These are phyloP conservation scores for Friedmanniomyces simplex DNA, from an alignment of 495 filamentous ascomycete species.

Conservation along the genomic window DNA sequence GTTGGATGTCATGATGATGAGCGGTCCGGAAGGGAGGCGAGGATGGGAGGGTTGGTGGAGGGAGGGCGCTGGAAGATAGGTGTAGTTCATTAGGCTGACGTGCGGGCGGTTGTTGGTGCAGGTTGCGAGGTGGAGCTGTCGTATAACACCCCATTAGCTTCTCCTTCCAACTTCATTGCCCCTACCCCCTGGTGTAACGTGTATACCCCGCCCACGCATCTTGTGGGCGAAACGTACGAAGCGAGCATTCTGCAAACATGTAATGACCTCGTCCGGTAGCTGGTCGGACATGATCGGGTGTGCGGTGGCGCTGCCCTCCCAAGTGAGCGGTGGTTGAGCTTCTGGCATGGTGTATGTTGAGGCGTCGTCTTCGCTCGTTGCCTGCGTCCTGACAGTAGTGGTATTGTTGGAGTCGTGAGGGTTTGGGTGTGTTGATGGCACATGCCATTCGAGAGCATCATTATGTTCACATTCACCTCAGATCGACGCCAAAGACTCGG, in stretches of 20 bases:
- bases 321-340: constrained; percentile 19
- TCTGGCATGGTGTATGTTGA: not conserved
- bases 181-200: too few relatives aligned
- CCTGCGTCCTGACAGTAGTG: too few relatives aligned
- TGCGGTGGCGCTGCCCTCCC: constrained; percentile 13
- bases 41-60: constrained; percentile 32
- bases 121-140: constrained; percentile 90
- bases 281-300: constrained; percentile 50
- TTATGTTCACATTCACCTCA: too few relatives aligned
- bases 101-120: constrained; percentile 74
- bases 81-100: constrained; percentile 98
- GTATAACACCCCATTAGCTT: too few relatives aligned
- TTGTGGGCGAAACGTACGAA: too few relatives aligned
- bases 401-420: not conserved
- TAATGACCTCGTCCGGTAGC: constrained; percentile 73
- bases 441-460: too few relatives aligned
- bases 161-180: too few relatives aligned
- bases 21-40: constrained; percentile 36
- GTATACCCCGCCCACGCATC: too few relatives aligned
- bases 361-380: not conserved
- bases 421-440: too few relatives aligned
- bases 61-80: constrained; percentile 80
- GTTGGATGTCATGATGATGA: constrained; percentile 91
- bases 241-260: constrained; percentile 86
- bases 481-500: too few relatives aligned